Conservation (phyloP, 768 basidiomycete species). For the Boletus sp. region DNA sequence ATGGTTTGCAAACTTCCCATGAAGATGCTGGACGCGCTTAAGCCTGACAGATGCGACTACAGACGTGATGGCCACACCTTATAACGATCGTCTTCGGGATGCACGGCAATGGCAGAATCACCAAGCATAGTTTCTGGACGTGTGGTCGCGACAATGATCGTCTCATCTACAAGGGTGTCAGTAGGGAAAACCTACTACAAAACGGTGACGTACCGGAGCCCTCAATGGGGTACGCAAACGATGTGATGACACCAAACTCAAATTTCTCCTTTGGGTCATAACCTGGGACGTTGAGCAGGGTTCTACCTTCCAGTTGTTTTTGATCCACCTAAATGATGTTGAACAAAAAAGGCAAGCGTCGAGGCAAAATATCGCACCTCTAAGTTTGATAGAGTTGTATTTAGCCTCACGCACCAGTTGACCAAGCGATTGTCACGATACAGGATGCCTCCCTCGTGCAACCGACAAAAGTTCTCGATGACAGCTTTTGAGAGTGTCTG, state of each 20-base stretch:
- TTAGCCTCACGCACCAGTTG: constrained; percentile 96
- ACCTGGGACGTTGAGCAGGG: constrained; percentile 86
- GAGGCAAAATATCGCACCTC: constrained; percentile 55
- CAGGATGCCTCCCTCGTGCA: constrained; percentile 89
- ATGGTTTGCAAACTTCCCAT: constrained; percentile 87
- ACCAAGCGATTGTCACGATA: constrained; percentile 97
- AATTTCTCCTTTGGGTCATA: constrained; percentile 95
- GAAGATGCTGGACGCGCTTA: constrained; percentile 61
- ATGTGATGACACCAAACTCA: constrained; percentile 94
- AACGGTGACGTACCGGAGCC: constrained; percentile 56
- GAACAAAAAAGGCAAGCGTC: not conserved
- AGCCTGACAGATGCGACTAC: not conserved
- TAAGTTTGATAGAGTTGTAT: constrained; percentile 96
- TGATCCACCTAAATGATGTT: constrained; percentile 72
- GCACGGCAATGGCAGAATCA: constrained; percentile 95
- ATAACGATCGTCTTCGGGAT: constrained; percentile 90
- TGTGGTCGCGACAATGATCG: constrained; percentile 91
- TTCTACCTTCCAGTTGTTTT: constrained; percentile 81
- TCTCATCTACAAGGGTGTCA: constrained; percentile 59
- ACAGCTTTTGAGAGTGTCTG: constrained; percentile 83
- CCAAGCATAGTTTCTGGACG: constrained; percentile 99
- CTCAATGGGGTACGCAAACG: constrained; percentile 93
- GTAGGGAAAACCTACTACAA: not conserved
- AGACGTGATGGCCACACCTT: constrained; percentile 42
- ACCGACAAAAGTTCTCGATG: constrained; percentile 82